Evolutionary conservation across 352 stramenopile species (phyloP).

Genomic region (Pythium folliculosum): DNA sequence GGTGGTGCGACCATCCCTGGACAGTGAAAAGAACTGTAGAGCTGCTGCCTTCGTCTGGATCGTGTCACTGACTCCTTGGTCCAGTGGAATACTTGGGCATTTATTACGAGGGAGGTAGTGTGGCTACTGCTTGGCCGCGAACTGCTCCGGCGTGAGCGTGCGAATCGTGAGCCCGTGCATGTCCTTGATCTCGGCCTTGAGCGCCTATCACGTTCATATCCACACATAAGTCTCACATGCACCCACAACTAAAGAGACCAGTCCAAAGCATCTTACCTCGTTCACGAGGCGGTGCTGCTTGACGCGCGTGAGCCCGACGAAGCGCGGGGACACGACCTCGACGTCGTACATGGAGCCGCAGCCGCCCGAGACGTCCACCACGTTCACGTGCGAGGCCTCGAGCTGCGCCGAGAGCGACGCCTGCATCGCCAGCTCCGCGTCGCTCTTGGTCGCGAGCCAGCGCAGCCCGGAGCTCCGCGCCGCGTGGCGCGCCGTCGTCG

Average conservation of each 20-base stretch:
- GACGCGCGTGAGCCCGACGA: slow-evolving; percentile 78
- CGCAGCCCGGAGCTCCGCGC: background rate
- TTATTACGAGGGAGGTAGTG: no score
- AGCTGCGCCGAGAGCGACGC: slow-evolving; percentile 52
- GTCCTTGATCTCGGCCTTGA: slow-evolving; percentile 85
- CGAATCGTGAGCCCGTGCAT: slow-evolving; percentile 87
- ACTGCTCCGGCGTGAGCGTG: slow-evolving; percentile 80
- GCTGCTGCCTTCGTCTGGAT: no score
- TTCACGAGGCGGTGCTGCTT: slow-evolving; percentile 90
- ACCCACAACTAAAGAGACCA: no score
- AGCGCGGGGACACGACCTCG: slow-evolving; percentile 79
- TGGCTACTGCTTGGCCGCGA: slow-evolving; percentile 61
- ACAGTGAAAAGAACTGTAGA: no score
- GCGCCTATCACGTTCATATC: slow-evolving; percentile 49
- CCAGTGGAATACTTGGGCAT: no score
- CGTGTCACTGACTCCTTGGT: no score
- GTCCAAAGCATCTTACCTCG: slow-evolving; percentile 40
- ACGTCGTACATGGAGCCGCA: slow-evolving; percentile 91
- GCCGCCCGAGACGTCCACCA: slow-evolving; percentile 86
- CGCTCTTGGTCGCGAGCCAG: slow-evolving; percentile 32
- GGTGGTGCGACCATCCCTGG: no score
- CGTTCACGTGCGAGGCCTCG: slow-evolving; percentile 77
- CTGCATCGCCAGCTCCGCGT: slow-evolving; percentile 78
- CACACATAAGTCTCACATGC: background rate
- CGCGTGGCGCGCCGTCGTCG: background rate